Conservation (phyloP, 2,329 filamentous ascomycete species). For the Trichoderma aggressivum region DNA sequence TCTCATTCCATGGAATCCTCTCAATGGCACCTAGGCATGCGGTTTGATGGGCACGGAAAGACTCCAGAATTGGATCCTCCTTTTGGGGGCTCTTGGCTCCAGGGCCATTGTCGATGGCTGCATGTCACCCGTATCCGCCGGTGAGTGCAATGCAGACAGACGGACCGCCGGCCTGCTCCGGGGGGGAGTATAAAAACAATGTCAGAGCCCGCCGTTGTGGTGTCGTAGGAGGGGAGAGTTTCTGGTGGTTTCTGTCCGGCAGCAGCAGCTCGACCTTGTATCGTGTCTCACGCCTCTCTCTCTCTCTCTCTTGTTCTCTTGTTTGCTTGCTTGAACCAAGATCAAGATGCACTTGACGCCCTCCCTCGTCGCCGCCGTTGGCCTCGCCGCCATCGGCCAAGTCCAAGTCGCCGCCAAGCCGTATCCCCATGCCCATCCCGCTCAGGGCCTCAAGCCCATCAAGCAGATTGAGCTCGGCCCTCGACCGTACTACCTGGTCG, state of each 20-base stretch:
- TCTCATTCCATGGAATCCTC: no score
- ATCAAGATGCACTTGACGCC: conserved; percentile 33
- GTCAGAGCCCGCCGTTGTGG: neutral
- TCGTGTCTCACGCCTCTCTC: neutral
- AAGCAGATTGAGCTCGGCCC: conserved; percentile 57
- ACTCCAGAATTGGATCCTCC: neutral
- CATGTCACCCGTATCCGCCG: neutral
- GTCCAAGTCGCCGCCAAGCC: conserved; percentile 30
- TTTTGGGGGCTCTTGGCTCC: neutral
- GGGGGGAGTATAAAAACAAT: neutral
- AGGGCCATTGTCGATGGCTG: neutral
- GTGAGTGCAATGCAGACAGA: neutral
- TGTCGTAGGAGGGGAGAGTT: no score
- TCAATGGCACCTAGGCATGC: neutral
- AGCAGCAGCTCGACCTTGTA: neutral
- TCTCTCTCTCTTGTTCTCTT: neutral
- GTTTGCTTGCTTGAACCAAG: no score
- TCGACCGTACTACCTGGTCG: conserved; percentile 61
- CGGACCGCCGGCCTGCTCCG: neutral
- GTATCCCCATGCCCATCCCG: conserved; percentile 17
- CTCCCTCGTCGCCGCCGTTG: conserved; percentile 29
- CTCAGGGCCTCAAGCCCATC: conserved; percentile 33
- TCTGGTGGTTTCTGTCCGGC: neutral
- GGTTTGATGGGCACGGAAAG: neutral
- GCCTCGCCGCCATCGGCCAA: conserved; percentile 30